phyloP scores from a whole-genome alignment of 2,329 filamentous ascomycete genomes.

The Fusarium sacchari region DNA sequence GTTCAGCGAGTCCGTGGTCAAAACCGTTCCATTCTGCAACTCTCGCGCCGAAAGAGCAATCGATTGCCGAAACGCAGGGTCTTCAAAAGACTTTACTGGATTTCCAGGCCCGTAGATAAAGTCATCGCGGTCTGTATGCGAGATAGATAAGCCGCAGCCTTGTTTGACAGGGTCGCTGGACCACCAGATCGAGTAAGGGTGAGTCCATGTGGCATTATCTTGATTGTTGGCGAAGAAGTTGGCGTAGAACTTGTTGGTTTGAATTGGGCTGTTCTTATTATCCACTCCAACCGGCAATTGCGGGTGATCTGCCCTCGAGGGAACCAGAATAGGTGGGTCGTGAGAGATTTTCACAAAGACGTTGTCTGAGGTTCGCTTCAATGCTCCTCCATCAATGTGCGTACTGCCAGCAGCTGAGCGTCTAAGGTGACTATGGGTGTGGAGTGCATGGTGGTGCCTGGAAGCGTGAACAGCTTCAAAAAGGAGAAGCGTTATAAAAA shows the following conservation, averaged over 20 bases:
- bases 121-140: neutral
- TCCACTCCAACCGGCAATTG: neutral
- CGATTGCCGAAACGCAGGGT: neutral
- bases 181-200: neutral
- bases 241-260: neutral
- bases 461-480: neutral
- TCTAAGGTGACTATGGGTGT: neutral
- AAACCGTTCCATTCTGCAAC: rapidly evolving
- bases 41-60: neutral
- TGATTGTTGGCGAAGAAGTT: neutral
- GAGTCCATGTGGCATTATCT: neutral
- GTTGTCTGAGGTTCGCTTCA: rapidly evolving
- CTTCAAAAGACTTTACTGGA: neutral
- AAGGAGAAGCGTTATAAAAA: neutral
- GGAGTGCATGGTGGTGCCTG: neutral
- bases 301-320: neutral
- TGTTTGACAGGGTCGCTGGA: neutral
- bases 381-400: rapidly evolving
- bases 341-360: neutral
- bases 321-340: neutral
- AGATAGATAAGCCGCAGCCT: neutral
- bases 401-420: neutral
- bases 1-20: neutral
- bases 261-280: rapidly evolving
- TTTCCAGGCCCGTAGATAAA: neutral